Evolutionary conservation across 2,329 filamentous ascomycete species (phyloP).

Genomic region (Cercospora nicotianae): DNA sequence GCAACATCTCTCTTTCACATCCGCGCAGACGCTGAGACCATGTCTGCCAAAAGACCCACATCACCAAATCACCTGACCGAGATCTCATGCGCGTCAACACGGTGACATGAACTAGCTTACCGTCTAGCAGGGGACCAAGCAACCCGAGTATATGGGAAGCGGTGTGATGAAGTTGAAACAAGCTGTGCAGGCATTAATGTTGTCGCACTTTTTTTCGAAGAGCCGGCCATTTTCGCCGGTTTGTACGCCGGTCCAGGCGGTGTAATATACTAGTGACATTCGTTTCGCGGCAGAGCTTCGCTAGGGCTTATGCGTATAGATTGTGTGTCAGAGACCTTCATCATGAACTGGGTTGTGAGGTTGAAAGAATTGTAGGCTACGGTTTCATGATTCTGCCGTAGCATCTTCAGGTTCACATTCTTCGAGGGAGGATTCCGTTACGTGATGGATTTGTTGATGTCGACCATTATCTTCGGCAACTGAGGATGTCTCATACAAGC

Average conservation of each 20-base stretch:
- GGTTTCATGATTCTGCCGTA: neutral
- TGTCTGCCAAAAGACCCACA: neutral
- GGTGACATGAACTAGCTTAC: conserved; percentile 14
- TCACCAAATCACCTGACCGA: conserved; percentile 10
- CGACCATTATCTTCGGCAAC: neutral
- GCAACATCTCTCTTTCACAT: neutral
- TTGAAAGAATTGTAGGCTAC: neutral
- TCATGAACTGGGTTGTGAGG: neutral
- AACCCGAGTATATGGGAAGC: neutral
- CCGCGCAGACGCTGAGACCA: too few relatives aligned
- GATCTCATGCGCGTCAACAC: conserved; percentile 13
- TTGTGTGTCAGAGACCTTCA: neutral
- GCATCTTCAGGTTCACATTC: neutral
- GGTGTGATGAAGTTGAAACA: neutral
- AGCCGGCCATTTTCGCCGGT: neutral
- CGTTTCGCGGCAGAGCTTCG: neutral
- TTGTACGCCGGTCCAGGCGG: neutral
- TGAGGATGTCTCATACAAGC: neutral
- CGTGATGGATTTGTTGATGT: neutral
- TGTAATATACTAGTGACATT: neutral
- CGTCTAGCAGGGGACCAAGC: conserved; percentile 5
- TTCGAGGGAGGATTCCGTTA: neutral
- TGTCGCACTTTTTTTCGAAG: neutral
- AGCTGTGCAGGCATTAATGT: neutral
- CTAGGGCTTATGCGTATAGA: neutral